phyloP scores from a whole-genome alignment of 306 rosid genomes.

The Malus fusca region DNA sequence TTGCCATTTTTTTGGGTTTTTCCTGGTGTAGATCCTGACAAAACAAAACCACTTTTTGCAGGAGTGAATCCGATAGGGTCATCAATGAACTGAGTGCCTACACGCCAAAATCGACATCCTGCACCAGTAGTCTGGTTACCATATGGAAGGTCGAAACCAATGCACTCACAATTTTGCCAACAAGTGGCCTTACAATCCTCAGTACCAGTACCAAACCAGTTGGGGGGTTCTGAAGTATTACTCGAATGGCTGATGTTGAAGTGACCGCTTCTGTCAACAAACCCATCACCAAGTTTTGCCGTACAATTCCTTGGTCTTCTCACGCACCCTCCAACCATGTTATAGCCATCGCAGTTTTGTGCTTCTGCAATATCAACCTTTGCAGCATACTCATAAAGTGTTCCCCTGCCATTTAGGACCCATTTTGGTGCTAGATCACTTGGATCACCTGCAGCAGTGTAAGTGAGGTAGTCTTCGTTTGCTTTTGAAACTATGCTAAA shows the following conservation, averaged over 20 bases:
- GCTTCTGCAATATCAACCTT: not conserved
- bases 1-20: not conserved
- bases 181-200: not conserved
- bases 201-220: not conserved
- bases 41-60: not conserved
- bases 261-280: not conserved
- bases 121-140: not conserved
- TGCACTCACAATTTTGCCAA: slow-evolving; percentile 1
- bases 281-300: not conserved
- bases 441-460: not conserved
- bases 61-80: not conserved
- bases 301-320: not conserved
- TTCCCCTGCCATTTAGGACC: not conserved
- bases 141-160: not conserved
- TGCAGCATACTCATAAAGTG: not conserved
- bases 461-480: not conserved
- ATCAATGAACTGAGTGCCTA: not conserved
- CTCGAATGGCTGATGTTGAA: not conserved
- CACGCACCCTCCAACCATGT: not conserved
- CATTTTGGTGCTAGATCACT: not conserved
- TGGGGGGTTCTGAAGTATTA: not conserved
- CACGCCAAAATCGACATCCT: slow-evolving; percentile 1
- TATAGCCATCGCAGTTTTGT: not conserved
- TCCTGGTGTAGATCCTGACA: not conserved
- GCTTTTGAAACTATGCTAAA: not conserved